A percentile compares a stretch with the other conserved stretches of the same genome.
These are phyloP conservation scores for Metschnikowia amazonensis DNA, from an alignment of 805 yeast genomes.

Conservation along the genomic window DNA sequence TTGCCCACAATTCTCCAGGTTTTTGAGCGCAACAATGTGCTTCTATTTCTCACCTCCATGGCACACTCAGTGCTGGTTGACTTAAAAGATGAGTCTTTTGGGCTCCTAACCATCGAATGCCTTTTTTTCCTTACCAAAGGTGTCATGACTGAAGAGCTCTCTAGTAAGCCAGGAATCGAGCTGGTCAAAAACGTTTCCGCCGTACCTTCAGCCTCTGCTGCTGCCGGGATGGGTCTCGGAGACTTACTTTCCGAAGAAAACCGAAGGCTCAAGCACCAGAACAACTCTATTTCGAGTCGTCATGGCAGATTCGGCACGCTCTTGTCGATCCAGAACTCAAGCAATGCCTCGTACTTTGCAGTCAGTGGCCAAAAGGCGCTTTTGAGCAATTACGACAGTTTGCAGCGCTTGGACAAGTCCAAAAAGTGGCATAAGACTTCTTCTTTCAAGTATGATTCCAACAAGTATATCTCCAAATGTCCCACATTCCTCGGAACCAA, in stretches of 20 bases:
- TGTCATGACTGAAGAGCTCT: conserved; percentile 22
- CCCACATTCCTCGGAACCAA: conserved; percentile 30
- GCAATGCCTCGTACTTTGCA: conserved; percentile 58
- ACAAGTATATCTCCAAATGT: conserved; percentile 26
- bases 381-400: conserved; percentile 45
- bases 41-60: conserved; percentile 68
- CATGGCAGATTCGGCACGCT: conserved; percentile 92
- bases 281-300: conserved; percentile 57
- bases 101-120: conserved; percentile 63
- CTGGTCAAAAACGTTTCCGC: conserved; percentile 2
- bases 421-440: conserved; percentile 59
- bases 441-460: conserved; percentile 39
- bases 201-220: conserved; percentile 23
- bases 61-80: conserved; percentile 61
- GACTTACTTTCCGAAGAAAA: conserved; percentile 61
- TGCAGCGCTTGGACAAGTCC: conserved; percentile 61
- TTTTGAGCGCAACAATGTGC: conserved; percentile 67
- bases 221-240: conserved; percentile 41
- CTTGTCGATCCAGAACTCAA: conserved; percentile 58
- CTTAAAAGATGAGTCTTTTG: conserved; percentile 58
- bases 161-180: background rate
- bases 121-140: conserved; percentile 61
- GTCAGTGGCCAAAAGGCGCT: conserved; percentile 70
- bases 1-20: conserved; percentile 52
- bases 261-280: conserved; percentile 45